phyloP scores from a whole-genome alignment of 23 red algal genomes.

The Agarophyton chilense region DNA sequence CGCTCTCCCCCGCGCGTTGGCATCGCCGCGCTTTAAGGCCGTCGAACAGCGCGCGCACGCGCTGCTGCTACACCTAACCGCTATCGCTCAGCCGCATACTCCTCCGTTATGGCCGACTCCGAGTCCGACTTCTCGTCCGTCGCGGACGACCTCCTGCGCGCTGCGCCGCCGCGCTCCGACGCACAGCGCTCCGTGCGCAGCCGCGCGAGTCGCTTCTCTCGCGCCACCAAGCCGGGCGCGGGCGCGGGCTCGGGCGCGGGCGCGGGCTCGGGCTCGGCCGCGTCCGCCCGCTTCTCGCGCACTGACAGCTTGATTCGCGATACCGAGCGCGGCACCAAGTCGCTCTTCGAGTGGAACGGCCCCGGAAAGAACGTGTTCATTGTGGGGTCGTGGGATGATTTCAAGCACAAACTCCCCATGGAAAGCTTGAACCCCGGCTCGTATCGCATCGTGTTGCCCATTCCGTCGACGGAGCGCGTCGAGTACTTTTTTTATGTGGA shows the following conservation, averaged over 20 bases:
- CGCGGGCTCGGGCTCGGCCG: too few species aligned
- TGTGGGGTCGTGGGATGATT: constrained; percentile 72
- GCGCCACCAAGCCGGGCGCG: constrained; percentile 27
- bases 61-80: too few species aligned
- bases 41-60: too few species aligned
- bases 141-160: neutral
- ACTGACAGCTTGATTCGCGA: constrained; percentile 46
- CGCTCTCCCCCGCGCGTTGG: too few species aligned
- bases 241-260: too few species aligned
- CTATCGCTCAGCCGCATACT: neutral
- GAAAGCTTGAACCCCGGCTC: constrained; percentile 61
- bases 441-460: constrained; percentile 61
- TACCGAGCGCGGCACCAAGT: constrained; percentile 44
- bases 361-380: constrained; percentile 68
- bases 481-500: constrained; percentile 74
- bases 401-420: constrained; percentile 70
- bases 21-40: too few species aligned
- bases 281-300: neutral
- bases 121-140: constrained; percentile 63
- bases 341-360: constrained; percentile 78
- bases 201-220: constrained; percentile 38
- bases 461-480: constrained; percentile 55
- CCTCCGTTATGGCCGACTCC: neutral
- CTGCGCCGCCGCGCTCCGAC: neutral
- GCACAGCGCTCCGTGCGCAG: constrained; percentile 44